Evolutionary conservation across 2,329 filamentous ascomycete genomes (phyloP).

Genomic region (Cercospora sojina): DNA sequence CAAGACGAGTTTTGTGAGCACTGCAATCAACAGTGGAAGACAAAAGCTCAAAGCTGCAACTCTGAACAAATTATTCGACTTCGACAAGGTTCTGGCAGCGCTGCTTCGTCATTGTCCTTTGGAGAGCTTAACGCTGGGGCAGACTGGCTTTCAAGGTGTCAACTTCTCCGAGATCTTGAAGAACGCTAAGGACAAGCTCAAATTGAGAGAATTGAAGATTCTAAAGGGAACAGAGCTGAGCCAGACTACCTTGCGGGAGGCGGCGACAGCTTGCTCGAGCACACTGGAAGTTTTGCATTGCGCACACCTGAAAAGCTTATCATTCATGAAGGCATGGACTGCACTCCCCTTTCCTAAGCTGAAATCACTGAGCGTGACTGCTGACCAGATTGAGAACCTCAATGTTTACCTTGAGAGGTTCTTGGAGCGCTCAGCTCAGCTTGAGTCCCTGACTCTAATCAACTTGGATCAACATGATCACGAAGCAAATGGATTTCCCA

Average conservation of each 20-base stretch:
- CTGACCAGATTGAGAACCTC: background rate
- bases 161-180: conserved; percentile 24
- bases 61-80: conserved; percentile 41
- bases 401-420: background rate
- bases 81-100: conserved; percentile 42
- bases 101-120: conserved; percentile 41
- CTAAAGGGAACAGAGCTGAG: conserved; percentile 23
- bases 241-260: conserved; percentile 6
- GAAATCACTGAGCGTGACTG: conserved; percentile 7
- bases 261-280: background rate
- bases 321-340: conserved; percentile 2
- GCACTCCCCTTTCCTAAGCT: conserved; percentile 3
- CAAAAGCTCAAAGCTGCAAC: conserved; percentile 39
- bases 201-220: conserved; percentile 25
- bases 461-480: background rate
- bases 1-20: conserved; percentile 43
- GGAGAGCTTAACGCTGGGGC: conserved; percentile 37
- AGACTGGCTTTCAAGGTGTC: conserved; percentile 30
- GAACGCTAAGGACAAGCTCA: conserved; percentile 16
- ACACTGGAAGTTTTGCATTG: conserved; percentile 15
- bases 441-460: conserved; percentile 9
- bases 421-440: background rate
- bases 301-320: background rate
- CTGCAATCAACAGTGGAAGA: conserved; percentile 44
- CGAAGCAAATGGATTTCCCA: background rate